Evolutionary conservation across 257 asterid species (phyloP), one percentile per base, ranked within the genome.

Genomic region (Gentiana dahurica): DNA sequence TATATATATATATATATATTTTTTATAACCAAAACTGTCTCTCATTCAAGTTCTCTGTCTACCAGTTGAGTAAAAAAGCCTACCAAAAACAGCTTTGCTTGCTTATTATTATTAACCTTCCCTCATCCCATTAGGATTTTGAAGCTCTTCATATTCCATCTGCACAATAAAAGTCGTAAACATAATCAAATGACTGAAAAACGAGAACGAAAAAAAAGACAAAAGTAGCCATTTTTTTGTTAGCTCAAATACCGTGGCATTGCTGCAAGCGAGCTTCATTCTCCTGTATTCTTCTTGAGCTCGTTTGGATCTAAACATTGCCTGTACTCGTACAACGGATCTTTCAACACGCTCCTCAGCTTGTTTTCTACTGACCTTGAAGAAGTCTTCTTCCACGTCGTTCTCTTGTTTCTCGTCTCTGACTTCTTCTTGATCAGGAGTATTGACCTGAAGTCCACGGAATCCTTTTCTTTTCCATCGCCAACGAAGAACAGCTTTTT

Each of bases 321-420:
- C 94, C 69, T 92, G 99, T 46, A 92, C 99, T 49, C 77, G 77
- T 6, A 85, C 79, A 51, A 92, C 99, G 53, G 97, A 85, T 72
- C 95, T 76, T 79, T 92, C 97, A 1, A 88, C 91, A 38, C 99
- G 99, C 68, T 85, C 95, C 77, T 88, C 99, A 0, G 99, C 99
- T 77, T 85, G 97, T 68, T 85, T 83, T 80, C 99, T 75, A 79
- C 99, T 80, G 60, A 89, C 99, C 65, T 47, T 62, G 82, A 85
- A 92, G 82, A 92, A 92, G 64, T 76, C 94, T 74, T 92, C 98
- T 66, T 87, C 96, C 38, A 32, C 77, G 32, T 65, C 81, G 63
- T 66, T 56, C 58, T 71, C 89, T 72, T 73, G 77, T 60, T 73
- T 71, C 5, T 77, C 68, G 45, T 77, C 81, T 4, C 55, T 34